Base-by-base conservation (phyloP, 75 land plant genomes). In the Azolla pinnata region DNA sequence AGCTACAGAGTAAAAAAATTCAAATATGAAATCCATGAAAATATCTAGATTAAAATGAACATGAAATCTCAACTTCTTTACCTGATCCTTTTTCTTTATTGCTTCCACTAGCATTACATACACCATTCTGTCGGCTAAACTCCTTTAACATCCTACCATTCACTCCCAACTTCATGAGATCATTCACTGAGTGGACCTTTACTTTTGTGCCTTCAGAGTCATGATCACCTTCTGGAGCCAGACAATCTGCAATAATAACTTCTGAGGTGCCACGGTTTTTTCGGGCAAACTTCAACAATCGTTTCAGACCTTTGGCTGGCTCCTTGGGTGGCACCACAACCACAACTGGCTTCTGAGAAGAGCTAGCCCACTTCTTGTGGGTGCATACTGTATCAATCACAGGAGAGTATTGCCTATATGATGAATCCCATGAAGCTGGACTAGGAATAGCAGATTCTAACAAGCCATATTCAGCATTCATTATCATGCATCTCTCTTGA, bases 201-300 rank as follows among this genome's bases (percentile, higher is more conserved):
- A 46, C 49, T 12, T 4, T 48, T 17, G 21, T 48, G 21, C 21
- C 21, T 3, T 48, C 21, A 48, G 51, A 17, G 19, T 48, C 51
- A 48, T 48, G 4, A 3, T 7, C 7, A 48, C 19, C 18, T 48
- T 8, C 51, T 48, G 51, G 4, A 48, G 18, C 21, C 4, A 18
- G 18, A 48, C 3, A 95, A 69, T 84, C 93, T 16, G 81, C 86
- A 17, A 23, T 2, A 3, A 2, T 2, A 46, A 4, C 49, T 56
- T 84, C 95, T 49, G 92, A 84, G 33, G 93, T 67, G 17, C 84
- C 83, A 30, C 51, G 14, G 21, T 49, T 71, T 59, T 66, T 72
- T 27, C 70, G 44, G 44, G 64, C 75, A 40, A 72, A 72, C 25
- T 66, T 72, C 29, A 72, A 48, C 35, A 72, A 61, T 29, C 75